Conservation (phyloP, 2,329 filamentous ascomycete species). For the Cladophialophora yegresii region DNA sequence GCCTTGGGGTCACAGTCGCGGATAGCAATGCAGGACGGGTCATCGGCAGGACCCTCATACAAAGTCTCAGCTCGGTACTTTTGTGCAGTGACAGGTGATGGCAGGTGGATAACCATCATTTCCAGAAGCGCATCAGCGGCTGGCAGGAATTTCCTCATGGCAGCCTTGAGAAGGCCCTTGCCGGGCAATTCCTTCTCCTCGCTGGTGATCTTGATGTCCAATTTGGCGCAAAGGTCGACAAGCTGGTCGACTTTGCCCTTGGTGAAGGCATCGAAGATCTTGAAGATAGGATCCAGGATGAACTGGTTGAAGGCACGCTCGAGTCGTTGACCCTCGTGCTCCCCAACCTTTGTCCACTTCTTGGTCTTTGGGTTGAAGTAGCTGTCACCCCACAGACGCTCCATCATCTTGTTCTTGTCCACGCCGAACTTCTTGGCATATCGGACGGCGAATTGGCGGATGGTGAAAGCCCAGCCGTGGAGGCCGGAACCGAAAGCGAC, state of each 20-base stretch:
- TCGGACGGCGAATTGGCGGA: constrained; percentile 92
- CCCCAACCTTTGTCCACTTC: constrained; percentile 95
- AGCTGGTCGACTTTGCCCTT: constrained; percentile 98
- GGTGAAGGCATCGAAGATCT: constrained; percentile 94
- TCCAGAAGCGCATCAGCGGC: constrained; percentile 97
- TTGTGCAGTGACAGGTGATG: constrained; percentile 93
- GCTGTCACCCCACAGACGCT: constrained; percentile 99
- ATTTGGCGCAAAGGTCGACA: constrained; percentile 80
- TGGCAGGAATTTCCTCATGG: constrained; percentile 99
- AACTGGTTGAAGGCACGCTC: constrained; percentile 99
- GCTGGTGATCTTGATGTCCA: constrained; percentile 81
- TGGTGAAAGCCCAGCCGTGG: constrained; percentile 99
- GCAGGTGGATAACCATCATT: constrained; percentile 99
- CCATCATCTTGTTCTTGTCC: constrained; percentile 99
- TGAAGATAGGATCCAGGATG: constrained; percentile 99
- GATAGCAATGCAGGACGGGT: constrained; percentile 92
- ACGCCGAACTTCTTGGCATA: constrained; percentile 99
- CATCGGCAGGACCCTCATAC: constrained; percentile 95
- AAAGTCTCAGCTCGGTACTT: constrained; percentile 97
- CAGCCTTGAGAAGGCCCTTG: constrained; percentile 95
- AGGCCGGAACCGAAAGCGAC: constrained; percentile 99
- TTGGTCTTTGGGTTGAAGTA: constrained; percentile 99
- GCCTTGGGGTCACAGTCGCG: constrained; percentile 97
- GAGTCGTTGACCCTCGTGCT: constrained; percentile 79
- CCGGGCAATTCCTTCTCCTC: constrained; percentile 94